Evolutionary conservation across 306 rosid genomes (phyloP).

Genomic region (Castanospermum australe): DNA sequence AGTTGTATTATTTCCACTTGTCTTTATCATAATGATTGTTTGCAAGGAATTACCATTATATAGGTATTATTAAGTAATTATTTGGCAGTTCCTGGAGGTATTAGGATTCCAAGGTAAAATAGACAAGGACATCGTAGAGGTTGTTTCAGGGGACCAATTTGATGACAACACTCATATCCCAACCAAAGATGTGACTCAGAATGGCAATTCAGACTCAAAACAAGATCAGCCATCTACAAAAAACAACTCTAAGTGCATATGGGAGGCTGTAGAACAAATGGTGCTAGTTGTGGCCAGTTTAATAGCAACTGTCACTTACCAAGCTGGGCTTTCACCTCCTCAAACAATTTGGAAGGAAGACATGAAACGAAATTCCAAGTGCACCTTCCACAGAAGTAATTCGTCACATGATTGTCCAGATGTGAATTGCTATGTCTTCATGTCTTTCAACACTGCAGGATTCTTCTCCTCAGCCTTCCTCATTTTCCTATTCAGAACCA

Average conservation of each 20-base stretch:
- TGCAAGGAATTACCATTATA: no score
- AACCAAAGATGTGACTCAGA: not conserved
- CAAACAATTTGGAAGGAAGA: no score
- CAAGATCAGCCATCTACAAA: not conserved
- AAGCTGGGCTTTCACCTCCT: not conserved
- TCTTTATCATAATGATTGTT: no score
- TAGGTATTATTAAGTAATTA: not conserved
- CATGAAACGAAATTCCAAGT: not conserved
- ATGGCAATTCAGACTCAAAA: not conserved
- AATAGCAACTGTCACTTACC: not conserved
- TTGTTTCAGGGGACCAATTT: not conserved
- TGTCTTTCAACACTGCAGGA: slow-evolving; percentile 18
- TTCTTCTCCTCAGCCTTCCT: not conserved
- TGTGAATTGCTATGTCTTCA: slow-evolving; percentile 2
- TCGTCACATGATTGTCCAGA: not conserved
- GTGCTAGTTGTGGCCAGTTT: slow-evolving; percentile 19
- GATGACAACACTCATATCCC: not conserved
- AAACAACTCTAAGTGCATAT: not conserved
- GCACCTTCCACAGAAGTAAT: not conserved
- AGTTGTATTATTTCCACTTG: no score
- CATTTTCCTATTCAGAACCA: not conserved
- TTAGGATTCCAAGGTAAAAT: not conserved
- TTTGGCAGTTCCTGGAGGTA: not conserved
- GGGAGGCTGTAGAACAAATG: not conserved
- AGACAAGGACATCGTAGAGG: not conserved